phyloP scores from a whole-genome alignment of 768 basidiomycete genomes.

The Boletus subcaerulescens region DNA sequence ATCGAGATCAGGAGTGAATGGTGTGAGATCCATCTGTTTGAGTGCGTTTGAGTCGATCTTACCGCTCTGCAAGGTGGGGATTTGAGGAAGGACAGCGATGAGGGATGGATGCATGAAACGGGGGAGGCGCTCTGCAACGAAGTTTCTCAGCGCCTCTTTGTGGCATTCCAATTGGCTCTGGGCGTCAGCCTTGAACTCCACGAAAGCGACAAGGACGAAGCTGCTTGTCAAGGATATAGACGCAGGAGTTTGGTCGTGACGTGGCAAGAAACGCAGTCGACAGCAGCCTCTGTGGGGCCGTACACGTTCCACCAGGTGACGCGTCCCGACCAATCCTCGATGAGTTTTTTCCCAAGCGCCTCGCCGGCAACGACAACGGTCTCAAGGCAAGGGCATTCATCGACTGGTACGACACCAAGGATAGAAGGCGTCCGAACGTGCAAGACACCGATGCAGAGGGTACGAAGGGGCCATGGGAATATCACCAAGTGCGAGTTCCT shows the following conservation, averaged over 20 bases:
- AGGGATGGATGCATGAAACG: conserved; percentile 33
- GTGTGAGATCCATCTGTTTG: conserved; percentile 25
- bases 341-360: conserved; percentile 21
- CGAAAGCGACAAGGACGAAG: conserved; percentile 27
- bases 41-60: conserved; percentile 29
- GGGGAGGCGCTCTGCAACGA: conserved; percentile 29
- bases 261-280: conserved; percentile 29
- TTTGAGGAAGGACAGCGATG: conserved; percentile 21
- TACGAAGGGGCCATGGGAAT: conserved; percentile 26
- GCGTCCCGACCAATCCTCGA: conserved; percentile 22
- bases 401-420: conserved; percentile 25
- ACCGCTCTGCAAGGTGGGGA: conserved; percentile 25
- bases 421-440: conserved; percentile 33
- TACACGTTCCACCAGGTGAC: conserved; percentile 33
- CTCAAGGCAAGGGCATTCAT: conserved; percentile 25
- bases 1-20: conserved; percentile 20
- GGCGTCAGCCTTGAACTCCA: conserved; percentile 20
- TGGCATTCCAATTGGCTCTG: conserved; percentile 16
- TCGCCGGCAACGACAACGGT: conserved; percentile 27
- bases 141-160: conserved; percentile 20
- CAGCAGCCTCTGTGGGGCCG: conserved; percentile 33
- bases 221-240: conserved; percentile 31
- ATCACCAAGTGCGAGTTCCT: conserved; percentile 31
- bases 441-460: conserved; percentile 25
- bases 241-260: conserved; percentile 28